Base-by-base conservation (phyloP, 345 rosid genomes). In the Atalantia buxifolia region DNA sequence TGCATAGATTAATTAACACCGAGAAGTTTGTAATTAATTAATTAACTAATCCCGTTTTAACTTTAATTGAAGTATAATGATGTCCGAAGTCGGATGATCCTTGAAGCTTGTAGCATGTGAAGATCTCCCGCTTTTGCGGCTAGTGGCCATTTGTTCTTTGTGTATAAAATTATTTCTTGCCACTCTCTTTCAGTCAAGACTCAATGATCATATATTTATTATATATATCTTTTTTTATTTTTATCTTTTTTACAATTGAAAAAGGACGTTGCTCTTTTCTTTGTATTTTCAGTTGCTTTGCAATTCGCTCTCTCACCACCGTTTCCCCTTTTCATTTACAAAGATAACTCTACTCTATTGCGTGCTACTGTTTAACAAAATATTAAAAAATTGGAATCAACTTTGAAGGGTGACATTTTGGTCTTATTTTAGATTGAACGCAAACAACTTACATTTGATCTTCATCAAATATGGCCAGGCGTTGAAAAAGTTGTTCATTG, bases 51-150 rank as follows among this genome's bases (percentile, higher is more conserved):
- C 33, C 24, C 59, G 14, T 77, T 81, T 48, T 53, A 74, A 75
- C 83, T 84, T 86, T 81, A 84, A 80, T 86, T 81, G 82, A 68
- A 61, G 80, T 72, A 78, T 82, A 74, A 88, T 83, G 83, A 87
- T 87, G 88, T 76, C 76, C 80, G 22, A 66, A 72, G 82, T 18
- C 14, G 78, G 78, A 79, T 81, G 78, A 79, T 81, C 84, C 77
- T 50, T 69, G 62, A 50, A 35, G 75, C 79, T 77, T 42, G 74
- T 53, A 66, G 75, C 92, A 87, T 85, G 89, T 87, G 92, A 81
- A 75, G 36, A 62, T 80, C 81, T 80, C 94, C 92, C 78, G 82
- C 89, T 88, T 90, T 86, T 87, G 81, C 89, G 92, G 87, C 82
- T 73, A 75, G 83, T 88, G 81, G 79, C 42, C 62, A 59, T 76